These are phyloP conservation scores for Arctium lappa DNA, from an alignment of 129 eudicot genomes.

Conservation along the genomic window DNA sequence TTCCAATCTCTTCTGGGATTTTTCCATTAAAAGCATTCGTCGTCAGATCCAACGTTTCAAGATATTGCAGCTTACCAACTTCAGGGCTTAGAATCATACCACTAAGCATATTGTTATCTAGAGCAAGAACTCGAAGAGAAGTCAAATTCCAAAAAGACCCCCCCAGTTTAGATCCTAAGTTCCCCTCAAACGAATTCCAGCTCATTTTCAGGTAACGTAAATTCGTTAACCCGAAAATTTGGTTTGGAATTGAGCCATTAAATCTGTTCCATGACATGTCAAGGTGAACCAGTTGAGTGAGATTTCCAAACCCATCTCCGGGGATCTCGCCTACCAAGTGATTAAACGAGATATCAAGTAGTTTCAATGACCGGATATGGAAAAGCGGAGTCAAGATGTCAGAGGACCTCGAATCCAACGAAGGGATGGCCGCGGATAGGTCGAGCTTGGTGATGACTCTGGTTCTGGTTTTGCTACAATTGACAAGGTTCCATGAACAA, in stretches of 20 bases:
- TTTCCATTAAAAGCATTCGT: neutral
- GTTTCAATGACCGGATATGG: conserved; percentile 18
- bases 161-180: conserved; percentile 19
- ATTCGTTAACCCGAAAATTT: conserved; percentile 18
- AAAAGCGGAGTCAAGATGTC: conserved; percentile 36
- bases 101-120: neutral
- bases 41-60: neutral
- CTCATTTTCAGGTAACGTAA: conserved; percentile 31
- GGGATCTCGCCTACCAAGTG: conserved; percentile 17
- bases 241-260: conserved; percentile 35
- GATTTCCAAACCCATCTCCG: conserved; percentile 30
- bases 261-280: conserved; percentile 28
- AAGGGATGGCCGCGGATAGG: conserved; percentile 14
- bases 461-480: neutral
- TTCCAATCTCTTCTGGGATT: neutral
- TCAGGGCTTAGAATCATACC: conserved; percentile 3
- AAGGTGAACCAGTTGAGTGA: conserved; percentile 35
- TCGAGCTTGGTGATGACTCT: conserved; percentile 16
- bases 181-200: conserved; percentile 21
- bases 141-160: conserved; percentile 12
- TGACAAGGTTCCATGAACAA: conserved; percentile 29
- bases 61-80: neutral
- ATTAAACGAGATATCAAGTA: conserved; percentile 33
- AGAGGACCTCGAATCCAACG: neutral
- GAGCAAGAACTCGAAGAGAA: neutral